phyloP scores from a whole-genome alignment of 257 asterid species.

The Ehretia macrophylla region DNA sequence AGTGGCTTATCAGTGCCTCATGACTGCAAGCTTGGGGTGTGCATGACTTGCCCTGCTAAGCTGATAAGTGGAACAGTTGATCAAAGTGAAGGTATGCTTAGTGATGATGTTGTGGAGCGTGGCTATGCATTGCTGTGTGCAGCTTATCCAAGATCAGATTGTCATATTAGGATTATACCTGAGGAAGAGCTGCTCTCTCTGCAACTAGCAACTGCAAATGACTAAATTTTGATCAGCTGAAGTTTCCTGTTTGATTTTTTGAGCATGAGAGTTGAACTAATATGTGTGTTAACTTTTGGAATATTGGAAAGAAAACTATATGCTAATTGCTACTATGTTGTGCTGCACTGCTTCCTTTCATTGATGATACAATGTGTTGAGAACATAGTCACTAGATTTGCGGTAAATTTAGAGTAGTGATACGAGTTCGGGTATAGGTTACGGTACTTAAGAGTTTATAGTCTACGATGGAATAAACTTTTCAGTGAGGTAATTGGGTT shows the following conservation, averaged over 20 bases:
- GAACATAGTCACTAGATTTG: no score
- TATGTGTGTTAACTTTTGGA: not conserved
- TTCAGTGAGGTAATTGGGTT: no score
- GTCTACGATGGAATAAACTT: no score
- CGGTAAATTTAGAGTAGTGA: no score
- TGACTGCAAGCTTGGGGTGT: conserved; percentile 96
- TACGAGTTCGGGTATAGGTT: no score
- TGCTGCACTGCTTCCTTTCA: not conserved
- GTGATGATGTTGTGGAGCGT: conserved; percentile 86
- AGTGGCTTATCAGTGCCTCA: conserved; percentile 62
- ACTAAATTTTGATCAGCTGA: conserved; percentile 24
- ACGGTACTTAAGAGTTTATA: no score
- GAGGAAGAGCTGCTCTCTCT: conserved; percentile 85
- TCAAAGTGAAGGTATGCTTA: conserved; percentile 96
- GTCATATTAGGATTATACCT: conserved; percentile 67
- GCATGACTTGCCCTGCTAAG: conserved; percentile 94
- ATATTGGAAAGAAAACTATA: no score
- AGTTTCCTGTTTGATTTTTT: no score
- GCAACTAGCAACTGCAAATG: conserved; percentile 94
- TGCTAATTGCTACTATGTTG: not conserved
- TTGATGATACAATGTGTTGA: no score
- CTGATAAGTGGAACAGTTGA: conserved; percentile 75
- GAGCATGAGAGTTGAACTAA: not conserved
- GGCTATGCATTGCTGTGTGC: conserved; percentile 82
- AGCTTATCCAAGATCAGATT: conserved; percentile 85